A percentile compares a stretch with the other conserved stretches of the same genome.
These are phyloP conservation scores for Sesbania bispinosa DNA, from an alignment of 306 rosid species.

Conservation along the genomic window DNA sequence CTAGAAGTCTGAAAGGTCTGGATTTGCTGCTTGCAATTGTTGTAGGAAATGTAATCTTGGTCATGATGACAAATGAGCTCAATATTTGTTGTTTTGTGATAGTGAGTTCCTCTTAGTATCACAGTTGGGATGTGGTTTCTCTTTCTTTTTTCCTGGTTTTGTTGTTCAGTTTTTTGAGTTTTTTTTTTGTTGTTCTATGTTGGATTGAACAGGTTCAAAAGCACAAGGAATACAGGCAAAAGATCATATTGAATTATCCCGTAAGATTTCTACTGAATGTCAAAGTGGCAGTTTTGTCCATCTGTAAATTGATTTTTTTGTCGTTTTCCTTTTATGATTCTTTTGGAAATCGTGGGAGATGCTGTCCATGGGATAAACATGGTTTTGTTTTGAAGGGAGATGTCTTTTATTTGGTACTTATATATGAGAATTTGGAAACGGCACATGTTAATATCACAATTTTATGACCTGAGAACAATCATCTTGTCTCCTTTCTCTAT, in stretches of 20 bases:
- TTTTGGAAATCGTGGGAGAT: slow-evolving; percentile 11
- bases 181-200: not conserved
- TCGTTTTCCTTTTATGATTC: slow-evolving; percentile 20
- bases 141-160: not conserved
- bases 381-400: slow-evolving; percentile 1
- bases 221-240: slow-evolving; percentile 77
- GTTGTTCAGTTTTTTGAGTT: not conserved
- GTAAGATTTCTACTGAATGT: slow-evolving; percentile 39
- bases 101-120: not conserved
- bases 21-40: slow-evolving; percentile 6
- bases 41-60: not conserved
- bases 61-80: not conserved
- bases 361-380: not conserved
- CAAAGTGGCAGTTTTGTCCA: not conserved
- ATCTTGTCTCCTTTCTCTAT: slow-evolving; percentile 18
- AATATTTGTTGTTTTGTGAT: not conserved
- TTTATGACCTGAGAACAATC: not conserved
- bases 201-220: slow-evolving; percentile 60
- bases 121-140: not conserved
- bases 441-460: slow-evolving; percentile 2
- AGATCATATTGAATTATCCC: slow-evolving; percentile 59
- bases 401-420: slow-evolving; percentile 5
- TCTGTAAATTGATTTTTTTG: not conserved
- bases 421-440: not conserved
- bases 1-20: not conserved